Evolutionary conservation across 495 filamentous ascomycete genomes (phyloP).

Genomic region (Trichocladium antarcticum): DNA sequence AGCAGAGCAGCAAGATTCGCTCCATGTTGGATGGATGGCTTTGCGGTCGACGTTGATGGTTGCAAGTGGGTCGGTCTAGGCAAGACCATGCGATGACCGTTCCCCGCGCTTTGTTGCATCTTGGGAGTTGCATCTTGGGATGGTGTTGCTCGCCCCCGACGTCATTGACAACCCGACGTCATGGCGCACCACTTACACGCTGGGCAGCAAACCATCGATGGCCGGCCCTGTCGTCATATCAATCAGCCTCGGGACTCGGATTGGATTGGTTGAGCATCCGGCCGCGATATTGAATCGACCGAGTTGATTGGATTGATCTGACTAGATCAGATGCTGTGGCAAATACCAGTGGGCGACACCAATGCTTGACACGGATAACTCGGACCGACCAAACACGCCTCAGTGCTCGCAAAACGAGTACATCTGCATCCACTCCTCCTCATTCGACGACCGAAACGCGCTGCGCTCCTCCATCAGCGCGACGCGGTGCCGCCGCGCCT

Average conservation of each 20-base stretch:
- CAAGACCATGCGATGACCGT: too few species aligned
- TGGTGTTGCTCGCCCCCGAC: conserved; percentile 41
- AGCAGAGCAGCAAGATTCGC: conserved; percentile 75
- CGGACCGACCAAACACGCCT: too few species aligned
- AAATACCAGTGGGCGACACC: too few species aligned
- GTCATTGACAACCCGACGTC: conserved; percentile 40
- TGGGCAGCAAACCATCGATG: too few species aligned
- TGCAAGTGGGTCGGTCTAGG: too few species aligned
- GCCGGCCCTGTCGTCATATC: too few species aligned
- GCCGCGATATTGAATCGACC: too few species aligned
- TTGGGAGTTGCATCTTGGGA: conserved; percentile 46
- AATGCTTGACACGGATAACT: too few species aligned
- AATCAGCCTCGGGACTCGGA: too few species aligned
- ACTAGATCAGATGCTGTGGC: too few species aligned
- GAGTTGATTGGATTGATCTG: too few species aligned
- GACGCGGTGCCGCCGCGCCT: conserved; percentile 35
- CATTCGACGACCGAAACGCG: not conserved
- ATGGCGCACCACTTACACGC: conserved; percentile 28
- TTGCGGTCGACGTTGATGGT: not conserved
- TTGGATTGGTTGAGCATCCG: too few species aligned
- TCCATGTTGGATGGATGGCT: conserved; percentile 29
- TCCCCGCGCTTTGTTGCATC: conserved; percentile 27
- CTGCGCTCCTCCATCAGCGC: conserved; percentile 41
- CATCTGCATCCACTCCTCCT: not conserved
- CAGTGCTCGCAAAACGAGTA: conserved; percentile 16